Percentiles rank a stretch among this genome's conserved stretches.
phyloP scores from a whole-genome alignment of 768 basidiomycete genomes.

The Candolleomyces eurysporus region DNA sequence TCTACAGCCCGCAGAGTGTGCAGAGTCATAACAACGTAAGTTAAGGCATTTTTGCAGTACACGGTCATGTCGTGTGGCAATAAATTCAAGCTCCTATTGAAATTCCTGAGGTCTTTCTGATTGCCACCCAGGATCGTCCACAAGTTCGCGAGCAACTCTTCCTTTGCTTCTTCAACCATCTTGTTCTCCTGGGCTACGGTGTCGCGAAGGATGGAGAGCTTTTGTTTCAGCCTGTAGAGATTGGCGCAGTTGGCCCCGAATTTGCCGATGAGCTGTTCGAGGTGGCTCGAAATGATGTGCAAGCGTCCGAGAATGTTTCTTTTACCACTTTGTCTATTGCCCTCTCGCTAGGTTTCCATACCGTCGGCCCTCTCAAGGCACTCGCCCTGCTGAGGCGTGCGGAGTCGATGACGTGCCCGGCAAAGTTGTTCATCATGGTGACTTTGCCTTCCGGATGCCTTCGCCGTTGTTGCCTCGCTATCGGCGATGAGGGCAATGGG shows the following conservation, averaged over 20 bases:
- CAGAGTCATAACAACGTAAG: slow-evolving; percentile 64
- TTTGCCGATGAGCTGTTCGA: slow-evolving; percentile 63
- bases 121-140: slow-evolving; percentile 75
- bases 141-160: slow-evolving; percentile 58
- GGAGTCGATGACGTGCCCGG: slow-evolving; percentile 53
- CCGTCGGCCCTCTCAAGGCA: slow-evolving; percentile 27
- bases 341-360: slow-evolving; percentile 33
- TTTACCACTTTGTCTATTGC: slow-evolving; percentile 44
- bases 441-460: slow-evolving; percentile 23
- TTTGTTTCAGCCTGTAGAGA: slow-evolving; percentile 62
- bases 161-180: slow-evolving; percentile 39
- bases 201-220: slow-evolving; percentile 54
- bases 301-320: slow-evolving; percentile 58
- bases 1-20: slow-evolving; percentile 62
- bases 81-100: slow-evolving; percentile 43
- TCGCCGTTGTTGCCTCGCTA: slow-evolving; percentile 56
- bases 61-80: slow-evolving; percentile 53
- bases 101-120: slow-evolving; percentile 42
- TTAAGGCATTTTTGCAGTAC: slow-evolving; percentile 61
- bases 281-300: slow-evolving; percentile 49
- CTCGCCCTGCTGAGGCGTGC: slow-evolving; percentile 34
- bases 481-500: slow-evolving; percentile 36
- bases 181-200: slow-evolving; percentile 58
- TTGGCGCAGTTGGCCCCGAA: slow-evolving; percentile 55
- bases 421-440: slow-evolving; percentile 52